Conservation (phyloP, 2,329 filamentous ascomycete species). For the Talaromyces sp. region DNA sequence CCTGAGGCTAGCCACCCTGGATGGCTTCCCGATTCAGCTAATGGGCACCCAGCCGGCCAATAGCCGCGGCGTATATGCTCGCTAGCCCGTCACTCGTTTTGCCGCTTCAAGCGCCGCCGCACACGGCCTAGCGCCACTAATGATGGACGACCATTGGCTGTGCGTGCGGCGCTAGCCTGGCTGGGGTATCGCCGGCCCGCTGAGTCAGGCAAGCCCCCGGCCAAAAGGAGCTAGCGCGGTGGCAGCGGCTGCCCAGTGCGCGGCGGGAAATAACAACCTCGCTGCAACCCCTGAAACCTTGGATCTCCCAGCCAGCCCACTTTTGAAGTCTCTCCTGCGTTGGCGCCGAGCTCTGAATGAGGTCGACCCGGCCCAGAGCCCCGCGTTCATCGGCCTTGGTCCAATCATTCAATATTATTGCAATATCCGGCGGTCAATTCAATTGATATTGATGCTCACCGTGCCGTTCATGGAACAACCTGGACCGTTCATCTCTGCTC, state of each 20-base stretch:
- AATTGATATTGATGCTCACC: not conserved
- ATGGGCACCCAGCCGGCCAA: not conserved
- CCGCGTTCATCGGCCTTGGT: not conserved
- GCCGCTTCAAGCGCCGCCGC: not conserved
- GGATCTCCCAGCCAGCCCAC: not conserved
- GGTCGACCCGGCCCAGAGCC: not conserved
- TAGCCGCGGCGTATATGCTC: not conserved
- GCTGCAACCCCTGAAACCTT: not conserved
- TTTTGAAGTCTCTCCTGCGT: not conserved
- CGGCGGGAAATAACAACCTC: not conserved
- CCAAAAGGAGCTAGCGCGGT: not conserved
- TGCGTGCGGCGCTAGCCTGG: too few species aligned
- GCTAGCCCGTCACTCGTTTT: not conserved
- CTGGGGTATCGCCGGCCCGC: too few species aligned
- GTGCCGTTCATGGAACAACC: not conserved
- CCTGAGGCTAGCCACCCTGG: not conserved
- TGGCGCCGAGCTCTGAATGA: not conserved
- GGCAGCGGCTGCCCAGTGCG: not conserved
- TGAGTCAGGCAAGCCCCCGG: not conserved
- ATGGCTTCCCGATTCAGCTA: not conserved
- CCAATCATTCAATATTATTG: not conserved
- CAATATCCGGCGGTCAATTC: not conserved
- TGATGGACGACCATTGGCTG: not conserved
- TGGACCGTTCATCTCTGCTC: not conserved
- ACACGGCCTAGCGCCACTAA: not conserved